Base-by-base conservation (phyloP, 495 filamentous ascomycete genomes). In the Barbatosphaeria neglecta region DNA sequence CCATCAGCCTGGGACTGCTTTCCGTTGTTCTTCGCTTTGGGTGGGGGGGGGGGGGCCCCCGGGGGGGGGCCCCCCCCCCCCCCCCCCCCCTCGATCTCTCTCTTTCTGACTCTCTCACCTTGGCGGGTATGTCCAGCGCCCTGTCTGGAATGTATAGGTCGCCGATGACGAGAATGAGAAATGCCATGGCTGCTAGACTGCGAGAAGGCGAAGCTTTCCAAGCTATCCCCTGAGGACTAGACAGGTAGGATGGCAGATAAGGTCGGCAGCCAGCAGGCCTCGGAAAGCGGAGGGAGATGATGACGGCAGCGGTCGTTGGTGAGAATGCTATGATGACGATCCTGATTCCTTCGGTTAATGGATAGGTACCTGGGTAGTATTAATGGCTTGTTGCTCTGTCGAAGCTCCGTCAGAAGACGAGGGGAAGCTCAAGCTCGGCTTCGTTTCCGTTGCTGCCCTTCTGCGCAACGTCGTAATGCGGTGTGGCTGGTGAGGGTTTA, bases 61-160 rank as follows among this genome's bases (percentile, higher is more conserved):
- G n/a, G 24, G 27, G 40, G 18, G 9, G 24, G 44, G n/a, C n/a
- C n/a, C n/a, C n/a, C n/a, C n/a, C n/a, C n/a, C n/a, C n/a, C n/a
- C n/a, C n/a, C n/a, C n/a, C n/a, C n/a, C n/a, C n/a, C n/a, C n/a
- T n/a, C n/a, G n/a, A n/a, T n/a, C n/a, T n/a, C n/a, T 40, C 6
- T n/a, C 16, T 8, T 8, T 31, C 27, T 31, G 27, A 13, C n/a
- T 31, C 27, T 13, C 11, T 45, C 73, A 89, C 87, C 77, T 92
- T 90, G 58, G 82, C 72, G 33, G 88, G 87, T 57, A 92, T 87
- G 60, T 90, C 88, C 22, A 72, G 56, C 33, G 89, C 89, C 67
- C 89, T 72, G 68, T 95, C 89, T 50, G 89, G 89, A 63, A 95
- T 94, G 74, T 94, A 90, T 43, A 95, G 76, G 71, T 95, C 89